These are phyloP conservation scores for Phytophthora sansomeana DNA, from an alignment of 352 stramenopile species.

Conservation along the genomic window DNA sequence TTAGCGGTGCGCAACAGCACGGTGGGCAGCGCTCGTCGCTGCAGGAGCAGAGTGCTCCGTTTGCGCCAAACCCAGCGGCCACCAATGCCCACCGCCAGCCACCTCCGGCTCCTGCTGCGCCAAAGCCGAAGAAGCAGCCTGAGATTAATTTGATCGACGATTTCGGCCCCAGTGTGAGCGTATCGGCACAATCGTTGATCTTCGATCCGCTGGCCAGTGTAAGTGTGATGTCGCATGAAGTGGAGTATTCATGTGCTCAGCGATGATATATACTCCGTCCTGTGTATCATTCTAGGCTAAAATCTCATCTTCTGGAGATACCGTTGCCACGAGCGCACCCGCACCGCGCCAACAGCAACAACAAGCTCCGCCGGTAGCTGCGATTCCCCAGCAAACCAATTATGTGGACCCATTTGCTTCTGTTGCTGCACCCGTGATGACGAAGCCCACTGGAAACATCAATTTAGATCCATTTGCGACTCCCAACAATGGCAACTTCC, in stretches of 20 bases:
- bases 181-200: slow-evolving; percentile 71
- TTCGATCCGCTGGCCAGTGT: slow-evolving; percentile 80
- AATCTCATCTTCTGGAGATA: slow-evolving; percentile 28
- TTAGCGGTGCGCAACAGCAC: slow-evolving; percentile 23
- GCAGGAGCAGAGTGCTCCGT: slow-evolving; percentile 32
- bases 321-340: slow-evolving; percentile 3
- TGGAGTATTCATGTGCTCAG: not conserved
- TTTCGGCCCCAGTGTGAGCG: slow-evolving; percentile 63
- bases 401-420: slow-evolving; percentile 75
- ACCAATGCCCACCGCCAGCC: slow-evolving; percentile 18
- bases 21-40: slow-evolving; percentile 37
- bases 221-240: slow-evolving; percentile 23
- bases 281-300: slow-evolving; percentile 38
- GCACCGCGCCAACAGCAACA: slow-evolving; percentile 33
- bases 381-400: slow-evolving; percentile 21
- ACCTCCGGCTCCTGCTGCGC: slow-evolving; percentile 28
- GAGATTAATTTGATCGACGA: slow-evolving; percentile 87
- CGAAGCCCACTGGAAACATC: slow-evolving; percentile 57
- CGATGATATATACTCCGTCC: slow-evolving; percentile 24
- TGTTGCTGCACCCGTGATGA: slow-evolving; percentile 46
- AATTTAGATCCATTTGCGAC: slow-evolving; percentile 62
- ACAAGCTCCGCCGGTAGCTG: slow-evolving; percentile 24
- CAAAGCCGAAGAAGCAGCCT: slow-evolving; percentile 51
- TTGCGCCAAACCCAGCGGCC: slow-evolving; percentile 12
- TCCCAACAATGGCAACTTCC: slow-evolving; percentile 33